phyloP scores from a whole-genome alignment of 225 moss, liverwort and hornwort species.

The Climacium dendroides region DNA sequence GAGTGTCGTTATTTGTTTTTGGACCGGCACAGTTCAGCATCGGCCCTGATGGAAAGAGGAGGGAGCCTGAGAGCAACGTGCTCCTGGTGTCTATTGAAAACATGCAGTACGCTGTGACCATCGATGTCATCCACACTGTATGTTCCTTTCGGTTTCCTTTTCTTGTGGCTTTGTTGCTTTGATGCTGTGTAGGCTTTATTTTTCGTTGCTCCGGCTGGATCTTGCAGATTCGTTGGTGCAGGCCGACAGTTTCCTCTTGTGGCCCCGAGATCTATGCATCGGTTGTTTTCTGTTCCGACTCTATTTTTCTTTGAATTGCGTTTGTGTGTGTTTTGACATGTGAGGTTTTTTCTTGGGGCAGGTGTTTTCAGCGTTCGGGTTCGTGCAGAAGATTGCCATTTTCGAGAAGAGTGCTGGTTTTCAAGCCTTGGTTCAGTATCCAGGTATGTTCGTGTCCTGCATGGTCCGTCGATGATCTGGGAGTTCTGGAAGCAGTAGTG shows the following conservation, averaged over 20 bases:
- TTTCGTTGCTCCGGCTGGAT: too few relatives aligned
- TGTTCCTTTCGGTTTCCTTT: neutral
- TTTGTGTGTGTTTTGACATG: neutral
- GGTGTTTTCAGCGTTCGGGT: conserved; percentile 98
- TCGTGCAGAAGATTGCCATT: conserved; percentile 95
- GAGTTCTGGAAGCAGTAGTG: neutral
- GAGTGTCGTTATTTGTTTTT: neutral
- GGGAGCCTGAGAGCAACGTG: conserved; percentile 98
- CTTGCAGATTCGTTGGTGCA: neutral
- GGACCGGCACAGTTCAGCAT: conserved; percentile 62
- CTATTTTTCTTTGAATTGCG: neutral
- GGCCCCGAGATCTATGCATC: neutral
- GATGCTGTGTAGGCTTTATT: neutral
- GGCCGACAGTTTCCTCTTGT: neutral
- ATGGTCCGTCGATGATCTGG: neutral
- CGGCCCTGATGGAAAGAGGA: conserved; percentile 90
- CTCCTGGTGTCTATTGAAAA: conserved; percentile 92
- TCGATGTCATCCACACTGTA: conserved; percentile 96
- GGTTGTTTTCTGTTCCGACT: neutral
- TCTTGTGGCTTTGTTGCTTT: neutral
- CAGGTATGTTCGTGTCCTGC: conserved; percentile 31
- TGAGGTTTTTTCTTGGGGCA: neutral
- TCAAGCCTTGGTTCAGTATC: conserved; percentile 97
- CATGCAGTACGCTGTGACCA: conserved; percentile 98
- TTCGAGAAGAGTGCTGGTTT: conserved; percentile 98